A percentile compares a stretch with the other conserved stretches of the same genome.
Conservation (phyloP, 192 early-diverging fungal species). For the Funneliformis geosporum region DNA sequence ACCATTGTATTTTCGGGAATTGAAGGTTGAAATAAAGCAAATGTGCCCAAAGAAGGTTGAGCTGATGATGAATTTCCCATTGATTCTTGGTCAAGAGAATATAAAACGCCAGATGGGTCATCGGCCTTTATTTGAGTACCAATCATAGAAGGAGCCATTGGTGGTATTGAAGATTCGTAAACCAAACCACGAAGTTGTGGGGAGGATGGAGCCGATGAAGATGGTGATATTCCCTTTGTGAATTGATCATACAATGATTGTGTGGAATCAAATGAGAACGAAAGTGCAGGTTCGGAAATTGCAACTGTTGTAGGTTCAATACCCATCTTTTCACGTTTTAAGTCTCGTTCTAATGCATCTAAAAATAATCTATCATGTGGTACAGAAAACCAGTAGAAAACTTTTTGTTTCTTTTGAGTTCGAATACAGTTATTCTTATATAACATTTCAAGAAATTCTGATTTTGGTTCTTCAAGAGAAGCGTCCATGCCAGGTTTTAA, state of each 20-base stretch:
- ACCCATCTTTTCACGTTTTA: constrained; percentile 89
- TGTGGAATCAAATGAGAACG: constrained; percentile 61
- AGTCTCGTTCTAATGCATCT: constrained; percentile 94
- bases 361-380: constrained; percentile 92
- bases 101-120: constrained; percentile 12
- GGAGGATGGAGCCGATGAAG: constrained; percentile 35
- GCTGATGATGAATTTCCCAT: constrained; percentile 8
- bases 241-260: constrained; percentile 58
- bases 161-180: constrained; percentile 24
- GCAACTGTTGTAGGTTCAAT: constrained; percentile 82
- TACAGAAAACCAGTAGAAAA: constrained; percentile 98
- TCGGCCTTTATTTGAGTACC: constrained; percentile 24
- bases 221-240: constrained; percentile 42
- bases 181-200: constrained; percentile 30
- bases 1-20: constrained; percentile 15
- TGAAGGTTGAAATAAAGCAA: constrained; percentile 27
- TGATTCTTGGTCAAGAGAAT: constrained; percentile 28
- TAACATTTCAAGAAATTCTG: constrained; percentile 91
- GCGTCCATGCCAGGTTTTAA: constrained; percentile 95
- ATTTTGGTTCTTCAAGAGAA: constrained; percentile 88
- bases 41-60: constrained; percentile 18
- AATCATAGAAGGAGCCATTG: constrained; percentile 28
- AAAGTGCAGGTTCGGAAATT: constrained; percentile 66
- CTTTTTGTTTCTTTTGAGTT: constrained; percentile 99
- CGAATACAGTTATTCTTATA: constrained; percentile 96